A percentile compares a stretch with the other conserved stretches of the same genome.
These are phyloP conservation scores for Penicillium odoratum DNA, from an alignment of 495 filamentous ascomycete species.

Conservation along the genomic window DNA sequence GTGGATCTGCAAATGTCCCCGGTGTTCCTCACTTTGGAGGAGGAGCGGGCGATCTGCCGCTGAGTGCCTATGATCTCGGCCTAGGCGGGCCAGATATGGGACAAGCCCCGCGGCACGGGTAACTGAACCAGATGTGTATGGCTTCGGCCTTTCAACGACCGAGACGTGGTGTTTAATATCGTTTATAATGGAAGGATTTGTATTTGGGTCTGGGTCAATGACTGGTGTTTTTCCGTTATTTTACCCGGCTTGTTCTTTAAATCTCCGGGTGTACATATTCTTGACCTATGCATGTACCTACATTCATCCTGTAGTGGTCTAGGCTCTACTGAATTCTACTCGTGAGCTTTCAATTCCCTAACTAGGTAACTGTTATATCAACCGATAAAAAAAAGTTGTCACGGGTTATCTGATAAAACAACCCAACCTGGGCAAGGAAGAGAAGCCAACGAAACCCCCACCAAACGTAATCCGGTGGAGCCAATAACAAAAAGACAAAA, in stretches of 20 bases:
- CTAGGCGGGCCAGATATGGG: conserved; percentile 24
- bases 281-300: conserved; percentile 1
- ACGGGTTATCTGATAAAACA: too few relatives aligned
- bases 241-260: background rate
- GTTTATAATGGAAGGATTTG: conserved; percentile 11
- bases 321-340: background rate
- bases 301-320: background rate
- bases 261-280: background rate
- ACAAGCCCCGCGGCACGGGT: conserved; percentile 17
- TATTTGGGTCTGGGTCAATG: background rate
- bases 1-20: conserved; percentile 7
- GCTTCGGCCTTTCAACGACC: conserved; percentile 13
- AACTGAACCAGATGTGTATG: background rate
- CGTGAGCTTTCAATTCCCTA: conserved; percentile 2
- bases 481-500: conserved; percentile 16
- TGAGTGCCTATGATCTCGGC: conserved; percentile 35
- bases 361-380: background rate
- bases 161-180: conserved; percentile 19
- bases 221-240: conserved; percentile 6
- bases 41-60: conserved; percentile 24
- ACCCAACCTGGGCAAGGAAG: background rate
- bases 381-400: background rate
- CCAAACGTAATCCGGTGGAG: conserved; percentile 3
- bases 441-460: background rate
- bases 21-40: conserved; percentile 30